Base-by-base conservation (phyloP, 768 basidiomycete species). In the Termitomyces sp. region DNA sequence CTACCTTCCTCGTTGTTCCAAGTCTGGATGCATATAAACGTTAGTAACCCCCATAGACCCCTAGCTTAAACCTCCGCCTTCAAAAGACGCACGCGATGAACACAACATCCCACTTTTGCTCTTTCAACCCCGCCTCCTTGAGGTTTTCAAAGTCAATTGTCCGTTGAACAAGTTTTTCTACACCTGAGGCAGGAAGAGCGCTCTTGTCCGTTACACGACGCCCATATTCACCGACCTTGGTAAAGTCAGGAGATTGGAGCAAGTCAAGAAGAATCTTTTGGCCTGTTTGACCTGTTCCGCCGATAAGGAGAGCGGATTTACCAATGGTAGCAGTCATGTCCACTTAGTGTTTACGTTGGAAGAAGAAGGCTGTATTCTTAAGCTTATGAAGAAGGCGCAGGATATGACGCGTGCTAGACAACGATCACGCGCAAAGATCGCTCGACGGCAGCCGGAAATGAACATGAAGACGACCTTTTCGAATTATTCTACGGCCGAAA, bases 271-370 rank as follows among this genome's bases (percentile, higher is more conserved):
- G 78, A 44, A 90, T 71, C 41, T 78, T 70, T 41, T 77, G 78
- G 35, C 91, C 91, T 3, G 77, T 77, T 50, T 83, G 83, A 50
- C 91, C 91, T 1, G 90, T 91, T 1, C 83, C 85, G 19, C 91
- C 91, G 43, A 93, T 61, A 21, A 93, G 71, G 55, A 92, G 78
- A n/a, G 89, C 88, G 15, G 82, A 73, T 63, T 71, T 63, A n/a
- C 65, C 61, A 53, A 65, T 60, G 60, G 54, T 54, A 7, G 19
- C 40, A 37, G 47, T 63, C 65, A 56, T 61, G 17, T 6, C 38
- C 35, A 28, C 19, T 60, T 12, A 50, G 14, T 19, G 26, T 59
- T 48, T 14, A 14, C 35, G 42, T 15, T 23, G 42, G 17, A 37
- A 50, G 33, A 35, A 30, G 31, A n/a, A 23, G 33, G 11, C 30